Evolutionary conservation across 768 basidiomycete genomes (phyloP), one percentile per base, ranked within the genome.

Genomic region (Lactifluus pinguis): DNA sequence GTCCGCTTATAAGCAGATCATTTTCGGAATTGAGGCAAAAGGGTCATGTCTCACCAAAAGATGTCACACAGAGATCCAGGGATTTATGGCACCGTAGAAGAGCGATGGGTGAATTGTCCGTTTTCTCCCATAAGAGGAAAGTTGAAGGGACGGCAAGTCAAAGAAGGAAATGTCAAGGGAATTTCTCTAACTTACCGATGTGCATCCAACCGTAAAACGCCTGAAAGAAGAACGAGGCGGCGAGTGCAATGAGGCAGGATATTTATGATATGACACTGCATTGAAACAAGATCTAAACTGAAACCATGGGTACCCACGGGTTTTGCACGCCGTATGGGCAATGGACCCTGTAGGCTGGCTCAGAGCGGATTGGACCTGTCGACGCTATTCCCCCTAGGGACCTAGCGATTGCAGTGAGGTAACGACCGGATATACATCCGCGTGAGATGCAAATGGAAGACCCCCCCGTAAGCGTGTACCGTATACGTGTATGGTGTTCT

Each of bases 151-250:
- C 57, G 25, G 50, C 49, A 53, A 52, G 48, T 57, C 65, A 54
- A 65, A 66, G 65, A 66, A 66, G 63, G 65, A 66, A 66, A 66
- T 66, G 55, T 66, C 63, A 66, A 66, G 62, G 65, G 54, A 64
- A 64, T 50, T 63, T 53, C 51, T 60, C 55, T 57, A 29, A 59
- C 57, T 63, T 63, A 59, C 57, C 64, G 53, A 55, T 65, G 57
- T 36, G 59, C 65, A 55, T 66, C 63, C 65, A 61, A 51, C 49
- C 42, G 63, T 42, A 56, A 44, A 62, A 60, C 41, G 57, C 15
- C 53, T 44, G 59, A 64, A 60, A 64, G 55, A 66, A 64, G 57
- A 62, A 65, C 48, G 57, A 55, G 50, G 65, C 39, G 42, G 63
- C 45, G 53, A 60, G 41, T 41, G 61, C 65, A 66, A 66, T 58